Base-by-base conservation (phyloP, 1,284 basidiomycete genomes). In the Volvariella volvacea region DNA sequence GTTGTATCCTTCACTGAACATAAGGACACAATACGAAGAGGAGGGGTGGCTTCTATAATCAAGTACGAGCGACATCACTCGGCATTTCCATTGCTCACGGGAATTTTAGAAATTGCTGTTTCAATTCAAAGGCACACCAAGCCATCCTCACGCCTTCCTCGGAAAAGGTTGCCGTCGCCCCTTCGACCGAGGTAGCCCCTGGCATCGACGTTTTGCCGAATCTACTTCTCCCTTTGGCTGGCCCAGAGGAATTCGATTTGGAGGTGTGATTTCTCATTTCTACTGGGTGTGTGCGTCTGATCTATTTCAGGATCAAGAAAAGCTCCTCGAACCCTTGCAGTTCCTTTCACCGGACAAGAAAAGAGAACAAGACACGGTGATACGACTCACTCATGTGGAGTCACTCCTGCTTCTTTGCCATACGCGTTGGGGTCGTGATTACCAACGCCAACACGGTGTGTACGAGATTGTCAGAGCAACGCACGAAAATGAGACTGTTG, bases 241-340 rank as follows among this genome's bases (percentile, higher is more conserved):
- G 94, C 3, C 88, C 92, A 1, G 93, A 97, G 62, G 95, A 98
- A 62, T 83, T 90, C 49, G 91, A 95, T 49, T 71, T 93, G 1
- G 92, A 95, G 52, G 89, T 88, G 52, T 47, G 67, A 54, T 31
- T 30, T 39, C 21, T 31, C 16, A 19, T 25, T 21, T 30, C 44
- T 36, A 17, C 25, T 32, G n/a, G 20, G 33, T 14, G 39, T 45
- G 52, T 19, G 48, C 51, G 41, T 44, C 52, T 43, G 39, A 8
- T 14, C 40, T 15, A 20, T 14, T 22, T 19, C 61, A 95, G 84
- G 91, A 93, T 46, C 89, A 94, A 69, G 95, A 98, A 55, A 79
- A 80, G 40, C 73, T 99, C 1, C 92, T 88, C 0, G 68, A 80
- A 15, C 79, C 85, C 1, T 74, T 98, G 17, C 96, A 99, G 62